Conservation (phyloP, 495 filamentous ascomycete species). For the Rhypophila decipiens region DNA sequence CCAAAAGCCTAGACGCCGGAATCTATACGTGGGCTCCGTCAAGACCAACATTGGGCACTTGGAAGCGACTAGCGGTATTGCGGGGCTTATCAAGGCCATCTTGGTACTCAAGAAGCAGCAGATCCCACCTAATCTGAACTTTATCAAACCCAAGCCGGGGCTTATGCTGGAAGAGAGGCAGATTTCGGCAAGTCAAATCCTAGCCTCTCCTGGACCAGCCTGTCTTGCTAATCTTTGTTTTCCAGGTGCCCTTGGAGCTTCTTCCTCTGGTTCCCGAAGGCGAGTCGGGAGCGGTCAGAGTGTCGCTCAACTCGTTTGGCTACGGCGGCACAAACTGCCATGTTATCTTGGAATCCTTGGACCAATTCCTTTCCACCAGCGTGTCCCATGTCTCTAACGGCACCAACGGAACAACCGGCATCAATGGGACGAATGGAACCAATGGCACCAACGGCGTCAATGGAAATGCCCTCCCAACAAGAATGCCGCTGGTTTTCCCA, state of each 20-base stretch:
- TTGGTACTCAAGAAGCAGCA: slow-evolving; percentile 40
- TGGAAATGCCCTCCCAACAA: too few species aligned
- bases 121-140: slow-evolving; percentile 35
- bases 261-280: background rate
- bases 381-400: too few species aligned
- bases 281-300: background rate
- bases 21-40: slow-evolving; percentile 46
- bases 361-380: too few species aligned
- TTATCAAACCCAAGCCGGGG: slow-evolving; percentile 42
- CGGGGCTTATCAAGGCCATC: slow-evolving; percentile 46
- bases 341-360: slow-evolving; percentile 7
- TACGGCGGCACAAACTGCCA: slow-evolving; percentile 13
- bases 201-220: too few species aligned
- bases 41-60: slow-evolving; percentile 52
- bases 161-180: too few species aligned
- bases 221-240: slow-evolving; percentile 6
- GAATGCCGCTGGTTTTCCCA: too few species aligned
- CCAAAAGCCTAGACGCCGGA: slow-evolving; percentile 12
- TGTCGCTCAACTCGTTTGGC: slow-evolving; percentile 10
- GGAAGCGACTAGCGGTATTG: slow-evolving; percentile 46
- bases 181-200: too few species aligned
- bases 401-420: too few species aligned
- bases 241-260: slow-evolving; percentile 20
- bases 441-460: too few species aligned
- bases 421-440: too few species aligned